Percentiles rank a stretch among this genome's conserved stretches.
phyloP scores from a whole-genome alignment of 2,329 filamentous ascomycete genomes.

The Cladosporium halotolerans region DNA sequence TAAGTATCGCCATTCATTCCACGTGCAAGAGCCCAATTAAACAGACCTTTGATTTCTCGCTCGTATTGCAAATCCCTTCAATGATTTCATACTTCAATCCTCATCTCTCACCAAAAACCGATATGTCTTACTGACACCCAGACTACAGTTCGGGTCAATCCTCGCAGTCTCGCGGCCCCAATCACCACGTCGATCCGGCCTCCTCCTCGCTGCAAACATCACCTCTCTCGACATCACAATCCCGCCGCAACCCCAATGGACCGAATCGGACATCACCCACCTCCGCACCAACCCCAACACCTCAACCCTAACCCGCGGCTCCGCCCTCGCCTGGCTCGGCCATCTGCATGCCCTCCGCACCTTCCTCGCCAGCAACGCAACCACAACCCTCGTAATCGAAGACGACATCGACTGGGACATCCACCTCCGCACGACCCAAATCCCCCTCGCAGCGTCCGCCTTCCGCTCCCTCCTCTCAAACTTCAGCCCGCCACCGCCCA shows the following conservation, averaged over 20 bases:
- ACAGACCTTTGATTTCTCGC: no score
- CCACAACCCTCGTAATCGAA: conserved; percentile 40
- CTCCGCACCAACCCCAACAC: conserved; percentile 24
- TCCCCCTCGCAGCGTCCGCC: conserved; percentile 36
- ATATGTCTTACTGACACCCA: not conserved
- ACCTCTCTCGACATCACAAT: conserved; percentile 35
- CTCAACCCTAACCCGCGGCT: conserved; percentile 31
- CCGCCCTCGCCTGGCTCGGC: conserved; percentile 36
- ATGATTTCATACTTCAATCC: not conserved
- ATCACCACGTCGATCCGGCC: conserved; percentile 30
- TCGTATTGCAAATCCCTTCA: not conserved
- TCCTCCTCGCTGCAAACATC: conserved; percentile 36
- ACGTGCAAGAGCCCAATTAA: conserved; percentile 10
- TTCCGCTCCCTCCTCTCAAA: conserved; percentile 28
- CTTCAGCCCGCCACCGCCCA: conserved; percentile 3
- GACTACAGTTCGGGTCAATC: conserved; percentile 31
- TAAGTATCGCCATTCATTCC: conserved; percentile 1
- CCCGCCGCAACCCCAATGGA: conserved; percentile 34
- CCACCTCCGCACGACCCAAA: conserved; percentile 37
- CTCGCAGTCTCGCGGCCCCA: conserved; percentile 32
- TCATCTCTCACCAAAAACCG: not conserved
- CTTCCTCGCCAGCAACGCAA: conserved; percentile 38
- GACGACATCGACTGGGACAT: conserved; percentile 44
- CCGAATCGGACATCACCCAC: conserved; percentile 26
- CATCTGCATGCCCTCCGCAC: conserved; percentile 34